Evolutionary conservation across 1,284 basidiomycete species (phyloP).

Genomic region (Ganoderma lingzhi): DNA sequence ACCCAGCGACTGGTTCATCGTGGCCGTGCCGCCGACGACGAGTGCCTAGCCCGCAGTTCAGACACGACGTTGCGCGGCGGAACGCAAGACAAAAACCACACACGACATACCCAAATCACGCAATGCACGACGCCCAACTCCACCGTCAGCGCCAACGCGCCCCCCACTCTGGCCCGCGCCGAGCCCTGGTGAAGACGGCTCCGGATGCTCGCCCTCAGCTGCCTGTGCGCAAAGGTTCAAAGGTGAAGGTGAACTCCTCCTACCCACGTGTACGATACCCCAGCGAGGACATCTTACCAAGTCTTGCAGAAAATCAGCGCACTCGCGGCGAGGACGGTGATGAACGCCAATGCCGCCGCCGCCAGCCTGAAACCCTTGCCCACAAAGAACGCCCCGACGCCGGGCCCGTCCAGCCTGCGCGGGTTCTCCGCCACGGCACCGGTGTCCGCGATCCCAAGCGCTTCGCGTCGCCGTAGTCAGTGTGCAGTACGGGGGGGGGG

Average conservation of each 20-base stretch:
- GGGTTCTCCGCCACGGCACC: background rate
- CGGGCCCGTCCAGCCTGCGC: background rate
- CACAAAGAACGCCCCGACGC: constrained; percentile 1
- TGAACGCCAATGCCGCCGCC: background rate
- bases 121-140: background rate
- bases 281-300: background rate
- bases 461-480: background rate
- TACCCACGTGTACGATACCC: background rate
- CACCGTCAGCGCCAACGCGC: background rate
- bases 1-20: background rate
- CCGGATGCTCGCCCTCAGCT: background rate
- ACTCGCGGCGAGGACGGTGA: background rate
- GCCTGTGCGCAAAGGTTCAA: background rate
- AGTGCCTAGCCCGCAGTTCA: background rate
- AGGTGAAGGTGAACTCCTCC: background rate
- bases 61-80: background rate
- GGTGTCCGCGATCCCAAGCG: background rate
- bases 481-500: background rate
- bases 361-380: background rate
- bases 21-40: background rate
- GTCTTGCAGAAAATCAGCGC: background rate
- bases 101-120: background rate
- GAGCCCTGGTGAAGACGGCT: background rate
- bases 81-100: too few relatives aligned
- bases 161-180: background rate